Conservation (phyloP, 2,329 filamentous ascomycete species). For the Hypoxylon sp. region DNA sequence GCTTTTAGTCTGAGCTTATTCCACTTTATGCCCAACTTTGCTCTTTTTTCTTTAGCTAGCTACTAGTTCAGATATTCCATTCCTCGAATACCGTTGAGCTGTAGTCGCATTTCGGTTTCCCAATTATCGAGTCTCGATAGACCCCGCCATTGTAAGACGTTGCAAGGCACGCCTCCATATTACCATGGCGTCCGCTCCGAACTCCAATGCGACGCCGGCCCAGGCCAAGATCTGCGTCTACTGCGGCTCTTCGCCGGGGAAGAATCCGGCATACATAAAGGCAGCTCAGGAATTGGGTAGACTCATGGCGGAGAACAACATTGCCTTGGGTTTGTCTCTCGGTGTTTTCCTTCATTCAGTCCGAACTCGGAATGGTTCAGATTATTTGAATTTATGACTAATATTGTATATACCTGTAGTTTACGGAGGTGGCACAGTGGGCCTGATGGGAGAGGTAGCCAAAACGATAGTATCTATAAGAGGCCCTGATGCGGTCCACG, state of each 20-base stretch:
- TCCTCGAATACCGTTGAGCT: constrained; percentile 1
- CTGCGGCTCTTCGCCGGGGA: constrained; percentile 86
- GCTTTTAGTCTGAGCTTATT: constrained; percentile 15
- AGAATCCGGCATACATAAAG: constrained; percentile 79
- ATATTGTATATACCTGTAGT: constrained; percentile 63
- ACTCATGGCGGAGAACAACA: constrained; percentile 81
- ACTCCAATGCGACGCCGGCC: constrained; percentile 55
- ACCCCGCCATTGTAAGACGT: constrained; percentile 14
- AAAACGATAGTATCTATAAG: constrained; percentile 86
- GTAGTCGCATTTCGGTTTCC: constrained; percentile 11
- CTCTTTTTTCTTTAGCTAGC: constrained; percentile 9
- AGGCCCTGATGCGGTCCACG: constrained; percentile 87
- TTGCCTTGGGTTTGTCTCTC: constrained; percentile 73
- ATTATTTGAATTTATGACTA: constrained; percentile 19
- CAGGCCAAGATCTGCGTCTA: constrained; percentile 88
- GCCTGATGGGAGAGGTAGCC: constrained; percentile 95
- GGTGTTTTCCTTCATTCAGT: background rate
- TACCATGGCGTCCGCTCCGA: constrained; percentile 59
- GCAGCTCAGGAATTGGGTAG: constrained; percentile 82
- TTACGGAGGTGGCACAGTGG: constrained; percentile 94
- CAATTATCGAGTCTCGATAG: background rate
- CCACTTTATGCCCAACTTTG: constrained; percentile 32
- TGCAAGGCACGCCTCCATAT: constrained; percentile 7
- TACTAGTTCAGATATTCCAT: constrained; percentile 16
- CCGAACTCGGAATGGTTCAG: background rate